These are phyloP conservation scores for Clavispora carvajalis DNA, from an alignment of 805 yeast genomes.

Conservation along the genomic window DNA sequence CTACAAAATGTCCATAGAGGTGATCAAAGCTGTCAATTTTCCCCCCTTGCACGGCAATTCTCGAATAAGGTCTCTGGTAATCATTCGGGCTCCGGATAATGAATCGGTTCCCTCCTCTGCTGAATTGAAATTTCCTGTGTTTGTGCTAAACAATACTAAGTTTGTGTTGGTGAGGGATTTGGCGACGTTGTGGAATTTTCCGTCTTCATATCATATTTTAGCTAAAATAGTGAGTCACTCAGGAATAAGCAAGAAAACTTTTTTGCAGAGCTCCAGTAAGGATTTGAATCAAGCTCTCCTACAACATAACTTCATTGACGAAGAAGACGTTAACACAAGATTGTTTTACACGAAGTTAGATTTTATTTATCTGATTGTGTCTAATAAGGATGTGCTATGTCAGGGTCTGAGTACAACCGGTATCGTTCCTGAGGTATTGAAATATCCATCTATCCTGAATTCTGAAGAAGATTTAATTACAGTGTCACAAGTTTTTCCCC, in stretches of 20 bases:
- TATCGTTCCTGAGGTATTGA: constrained; percentile 1
- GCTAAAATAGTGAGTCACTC: constrained; percentile 20
- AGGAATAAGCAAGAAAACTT: constrained; percentile 13
- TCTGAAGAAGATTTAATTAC: constrained; percentile 27
- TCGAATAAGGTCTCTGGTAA: constrained; percentile 7
- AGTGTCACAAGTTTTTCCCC: constrained; percentile 36
- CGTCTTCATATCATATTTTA: constrained; percentile 39
- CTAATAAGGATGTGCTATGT: constrained; percentile 17
- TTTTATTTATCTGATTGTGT: constrained; percentile 15
- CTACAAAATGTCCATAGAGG: background rate
- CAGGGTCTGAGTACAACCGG: constrained; percentile 1
- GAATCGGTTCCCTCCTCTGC: constrained; percentile 2
- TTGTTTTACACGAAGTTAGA: constrained; percentile 25
- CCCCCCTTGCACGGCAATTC: constrained; percentile 1
- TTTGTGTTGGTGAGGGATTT: constrained; percentile 29
- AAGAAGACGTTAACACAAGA: constrained; percentile 12
- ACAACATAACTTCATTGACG: constrained; percentile 15
- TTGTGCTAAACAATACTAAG: constrained; percentile 4
- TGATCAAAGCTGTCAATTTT: background rate
- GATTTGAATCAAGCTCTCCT: constrained; percentile 21
- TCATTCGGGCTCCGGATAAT: constrained; percentile 4
- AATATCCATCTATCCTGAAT: background rate
- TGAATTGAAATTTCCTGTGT: constrained; percentile 9
- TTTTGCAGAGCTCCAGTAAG: constrained; percentile 13
- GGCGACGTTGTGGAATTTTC: constrained; percentile 32